phyloP scores from a whole-genome alignment of 2,329 filamentous ascomycete species.

The Colletotrichum filicis region DNA sequence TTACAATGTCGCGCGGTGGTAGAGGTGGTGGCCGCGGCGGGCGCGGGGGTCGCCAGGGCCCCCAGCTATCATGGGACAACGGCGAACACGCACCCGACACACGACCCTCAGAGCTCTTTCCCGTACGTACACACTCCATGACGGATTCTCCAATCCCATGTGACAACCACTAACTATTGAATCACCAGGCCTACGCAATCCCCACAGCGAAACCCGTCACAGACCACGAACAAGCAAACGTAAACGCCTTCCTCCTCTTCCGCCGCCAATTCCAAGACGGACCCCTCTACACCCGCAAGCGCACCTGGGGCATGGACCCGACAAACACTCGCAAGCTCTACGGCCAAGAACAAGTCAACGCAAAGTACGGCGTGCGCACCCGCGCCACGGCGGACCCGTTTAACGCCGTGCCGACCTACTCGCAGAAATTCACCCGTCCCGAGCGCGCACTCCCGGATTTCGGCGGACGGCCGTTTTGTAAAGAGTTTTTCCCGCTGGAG shows the following conservation, averaged over 20 bases:
- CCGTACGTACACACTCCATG: conserved; percentile 49
- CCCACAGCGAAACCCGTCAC: conserved; percentile 57
- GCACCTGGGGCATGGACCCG: conserved; percentile 44
- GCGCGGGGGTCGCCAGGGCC: conserved; percentile 58
- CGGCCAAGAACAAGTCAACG: conserved; percentile 69
- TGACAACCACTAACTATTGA: background rate
- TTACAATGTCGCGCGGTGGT: conserved; percentile 62
- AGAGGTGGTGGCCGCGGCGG: conserved; percentile 63
- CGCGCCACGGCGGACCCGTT: conserved; percentile 69
- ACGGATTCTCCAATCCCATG: background rate
- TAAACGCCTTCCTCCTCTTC: conserved; percentile 65
- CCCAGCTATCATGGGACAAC: conserved; percentile 63
- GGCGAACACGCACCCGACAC: conserved; percentile 63
- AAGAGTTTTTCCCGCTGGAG: conserved; percentile 66
- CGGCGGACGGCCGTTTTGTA: conserved; percentile 59
- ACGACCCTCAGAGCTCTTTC: conserved; percentile 69
- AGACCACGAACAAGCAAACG: conserved; percentile 55
- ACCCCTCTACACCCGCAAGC: conserved; percentile 67
- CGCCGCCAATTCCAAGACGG: conserved; percentile 66
- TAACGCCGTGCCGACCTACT: conserved; percentile 68
- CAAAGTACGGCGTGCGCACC: conserved; percentile 63
- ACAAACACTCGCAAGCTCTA: conserved; percentile 56
- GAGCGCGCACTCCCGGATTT: conserved; percentile 67
- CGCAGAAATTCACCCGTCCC: conserved; percentile 62
- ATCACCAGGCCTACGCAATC: conserved; percentile 59